Evolutionary conservation across 2,329 filamentous ascomycete genomes (phyloP).

Genomic region (Epichloe sylvatica): DNA sequence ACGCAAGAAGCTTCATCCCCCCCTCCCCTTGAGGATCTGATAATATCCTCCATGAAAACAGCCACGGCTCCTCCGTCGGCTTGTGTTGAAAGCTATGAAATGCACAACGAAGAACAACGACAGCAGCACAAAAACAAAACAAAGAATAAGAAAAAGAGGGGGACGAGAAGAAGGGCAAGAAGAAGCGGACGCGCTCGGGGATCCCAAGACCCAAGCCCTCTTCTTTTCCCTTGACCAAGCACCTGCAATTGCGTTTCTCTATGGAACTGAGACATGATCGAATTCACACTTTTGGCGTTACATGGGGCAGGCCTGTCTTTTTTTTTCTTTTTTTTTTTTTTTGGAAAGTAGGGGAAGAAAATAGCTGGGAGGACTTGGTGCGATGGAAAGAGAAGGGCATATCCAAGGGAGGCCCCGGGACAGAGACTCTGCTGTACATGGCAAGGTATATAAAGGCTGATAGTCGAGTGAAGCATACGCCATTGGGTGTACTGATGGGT

Average conservation of each 20-base stretch:
- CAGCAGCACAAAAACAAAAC: neutral
- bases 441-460: neutral
- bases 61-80: neutral
- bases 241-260: neutral
- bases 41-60: neutral
- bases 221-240: neutral
- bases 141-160: neutral
- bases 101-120: neutral
- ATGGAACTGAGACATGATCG: neutral
- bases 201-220: neutral
- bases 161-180: neutral
- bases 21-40: neutral
- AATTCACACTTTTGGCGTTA: neutral
- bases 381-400: neutral
- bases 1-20: neutral
- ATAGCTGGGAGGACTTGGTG: neutral
- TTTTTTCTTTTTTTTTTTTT: neutral
- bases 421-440: neutral
- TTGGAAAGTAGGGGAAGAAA: neutral
- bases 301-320: neutral
- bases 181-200: neutral
- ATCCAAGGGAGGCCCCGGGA: neutral
- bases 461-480: neutral
- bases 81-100: neutral
- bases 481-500: neutral